Evolutionary conservation across 2,329 filamentous ascomycete genomes (phyloP).

Genomic region (Aspergillus sojae): DNA sequence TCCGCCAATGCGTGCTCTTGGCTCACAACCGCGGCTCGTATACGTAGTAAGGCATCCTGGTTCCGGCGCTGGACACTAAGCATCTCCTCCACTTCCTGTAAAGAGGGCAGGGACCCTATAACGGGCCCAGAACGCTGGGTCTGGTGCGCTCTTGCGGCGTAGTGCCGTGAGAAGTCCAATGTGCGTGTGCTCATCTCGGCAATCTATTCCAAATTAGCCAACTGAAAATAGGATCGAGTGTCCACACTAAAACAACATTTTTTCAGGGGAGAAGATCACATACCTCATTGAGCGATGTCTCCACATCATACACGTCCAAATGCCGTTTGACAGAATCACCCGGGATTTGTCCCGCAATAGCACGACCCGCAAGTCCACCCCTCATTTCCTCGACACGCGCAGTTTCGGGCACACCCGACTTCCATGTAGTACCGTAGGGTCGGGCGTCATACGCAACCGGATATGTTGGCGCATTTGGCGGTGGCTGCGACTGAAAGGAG

Average conservation of each 20-base stretch:
- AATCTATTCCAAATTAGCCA: conserved; percentile 41
- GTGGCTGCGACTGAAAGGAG: conserved; percentile 36
- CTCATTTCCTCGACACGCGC: conserved; percentile 40
- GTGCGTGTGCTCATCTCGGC: conserved; percentile 47
- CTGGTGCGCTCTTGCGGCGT: conserved; percentile 46
- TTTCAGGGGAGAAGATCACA: conserved; percentile 19
- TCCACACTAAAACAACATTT: neutral
- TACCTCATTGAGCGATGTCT: conserved; percentile 52
- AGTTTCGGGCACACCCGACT: conserved; percentile 27
- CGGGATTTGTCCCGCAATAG: conserved; percentile 37
- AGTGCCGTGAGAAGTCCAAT: conserved; percentile 50
- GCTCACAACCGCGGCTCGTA: conserved; percentile 62
- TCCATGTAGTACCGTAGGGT: conserved; percentile 33
- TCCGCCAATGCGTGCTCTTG: conserved; percentile 62
- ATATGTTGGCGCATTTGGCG: conserved; percentile 34
- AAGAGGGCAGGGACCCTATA: conserved; percentile 45
- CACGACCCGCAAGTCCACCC: conserved; percentile 29
- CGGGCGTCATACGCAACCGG: conserved; percentile 36
- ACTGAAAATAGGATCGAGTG: conserved; percentile 1
- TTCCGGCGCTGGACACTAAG: conserved; percentile 48
- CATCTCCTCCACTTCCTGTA: conserved; percentile 51
- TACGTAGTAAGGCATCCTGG: conserved; percentile 56
- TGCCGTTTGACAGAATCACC: conserved; percentile 62
- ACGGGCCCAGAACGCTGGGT: conserved; percentile 48
- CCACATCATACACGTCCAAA: conserved; percentile 64